A percentile compares a stretch with the other conserved stretches of the same genome.
These are phyloP conservation scores for Daldinia childiae DNA, from an alignment of 495 filamentous ascomycete genomes.

Conservation along the genomic window DNA sequence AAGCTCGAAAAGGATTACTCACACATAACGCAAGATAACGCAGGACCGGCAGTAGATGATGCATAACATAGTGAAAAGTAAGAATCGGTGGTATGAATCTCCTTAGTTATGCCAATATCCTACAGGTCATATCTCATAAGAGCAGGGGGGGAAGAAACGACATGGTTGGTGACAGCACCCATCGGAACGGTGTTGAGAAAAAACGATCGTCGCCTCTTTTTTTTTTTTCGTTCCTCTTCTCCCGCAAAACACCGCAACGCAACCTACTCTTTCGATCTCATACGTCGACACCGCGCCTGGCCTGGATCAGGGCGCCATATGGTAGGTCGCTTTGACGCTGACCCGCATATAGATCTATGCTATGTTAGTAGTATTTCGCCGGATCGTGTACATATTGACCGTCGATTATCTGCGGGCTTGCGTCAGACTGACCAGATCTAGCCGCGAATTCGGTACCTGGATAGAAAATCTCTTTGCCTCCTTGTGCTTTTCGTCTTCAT, in stretches of 20 bases:
- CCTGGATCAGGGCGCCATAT: constrained; percentile 14
- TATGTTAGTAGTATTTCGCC: constrained; percentile 1
- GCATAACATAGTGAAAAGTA: constrained; percentile 14
- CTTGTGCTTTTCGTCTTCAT: not conserved
- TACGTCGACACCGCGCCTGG: constrained; percentile 13
- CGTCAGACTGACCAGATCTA: constrained; percentile 23
- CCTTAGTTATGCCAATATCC: constrained; percentile 26
- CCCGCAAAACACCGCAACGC: not conserved
- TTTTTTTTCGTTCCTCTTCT: not conserved
- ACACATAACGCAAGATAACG: constrained; percentile 25
- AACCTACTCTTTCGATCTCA: constrained; percentile 7
- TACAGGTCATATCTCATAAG: constrained; percentile 40
- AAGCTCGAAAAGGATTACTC: not conserved
- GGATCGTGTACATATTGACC: not conserved
- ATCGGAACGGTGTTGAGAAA: constrained; percentile 10
- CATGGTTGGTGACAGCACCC: constrained; percentile 14
- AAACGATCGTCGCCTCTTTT: constrained; percentile 6
- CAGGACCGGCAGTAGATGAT: constrained; percentile 27
- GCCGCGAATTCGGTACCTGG: constrained; percentile 3
- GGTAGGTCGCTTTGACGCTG: constrained; percentile 16
- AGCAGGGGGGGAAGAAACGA: constrained; percentile 8
- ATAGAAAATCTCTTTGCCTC: not conserved
- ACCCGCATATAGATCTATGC: constrained; percentile 17
- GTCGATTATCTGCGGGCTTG: not conserved
- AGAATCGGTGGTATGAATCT: constrained; percentile 23